Evolutionary conservation across 495 filamentous ascomycete genomes (phyloP), one percentile per base, ranked within the genome.

Genomic region (Amniculicola lignicola): DNA sequence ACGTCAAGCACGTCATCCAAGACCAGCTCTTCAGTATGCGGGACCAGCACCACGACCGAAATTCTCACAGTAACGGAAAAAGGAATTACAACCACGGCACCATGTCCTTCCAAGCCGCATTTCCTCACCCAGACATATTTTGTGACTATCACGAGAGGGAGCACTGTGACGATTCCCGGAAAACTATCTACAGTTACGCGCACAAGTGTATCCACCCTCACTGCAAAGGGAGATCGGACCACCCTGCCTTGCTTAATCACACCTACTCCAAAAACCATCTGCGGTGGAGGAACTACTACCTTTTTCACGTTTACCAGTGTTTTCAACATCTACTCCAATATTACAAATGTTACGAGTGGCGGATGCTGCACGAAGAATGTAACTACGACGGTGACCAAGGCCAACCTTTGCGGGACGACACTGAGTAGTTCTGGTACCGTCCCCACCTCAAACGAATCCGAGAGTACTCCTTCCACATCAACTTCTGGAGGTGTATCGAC

Each of bases 321-420:
- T 3, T 47, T 47, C 24, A 22, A 47, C n/a, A 47, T 47, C 11
- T 47, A 47, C 24, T 5, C 23, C 19, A 47, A 47, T 27, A 33
- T 47, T 16, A 47, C 43, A 14, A 47, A 28, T 19, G 33, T 47
- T 10, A 15, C 22, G 43, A 27, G 19, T 10, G 43, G 25, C 4
- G 41, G 41, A 4, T 44, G 41, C 22, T 47, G 43, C 16, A 47
- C 43, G 15, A 15, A 23, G 43, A 47, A 47, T 27, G 3, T 47
- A 3, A 47, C 43, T 4, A 31, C 25, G n/a, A 47, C 43, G 3
- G 43, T 29, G 25, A 47, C 43, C n/a, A 7, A 19, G 15, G 28
- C 15, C 9, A 19, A 6, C 7, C 37, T 18, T 6, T 40, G 37
- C 16, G 9, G 16, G 6, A 40, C 37, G 16, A 40, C 37, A 18